Evolutionary conservation across 495 filamentous ascomycete genomes (phyloP), one percentile per base, ranked within the genome.

Genomic region (Penicillium nucicola): DNA sequence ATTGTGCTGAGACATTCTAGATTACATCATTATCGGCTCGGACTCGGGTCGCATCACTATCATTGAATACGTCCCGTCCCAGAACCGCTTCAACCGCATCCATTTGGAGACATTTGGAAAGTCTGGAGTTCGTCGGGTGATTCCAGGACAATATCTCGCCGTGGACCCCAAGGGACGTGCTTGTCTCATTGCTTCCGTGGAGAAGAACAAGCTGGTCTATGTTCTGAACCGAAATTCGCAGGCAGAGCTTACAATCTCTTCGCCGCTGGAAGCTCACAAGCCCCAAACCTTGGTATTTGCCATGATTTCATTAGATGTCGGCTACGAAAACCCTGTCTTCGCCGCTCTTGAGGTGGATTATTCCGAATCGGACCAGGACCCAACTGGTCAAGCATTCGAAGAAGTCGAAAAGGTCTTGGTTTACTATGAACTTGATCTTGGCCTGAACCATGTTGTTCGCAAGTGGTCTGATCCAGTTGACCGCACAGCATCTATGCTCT

Each of bases 181-280:
- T 31, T 96, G 91, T 67, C 77, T 99, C 57, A 90, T 97, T 42
- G 89, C 95, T 6, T 90, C 90, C 8, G 78, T 93, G 50, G 95
- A 99, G 71, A 99, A 99, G 82, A 97, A 97, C 71, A 97, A 97
- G 74, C 87, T 99, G 57, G 95, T 97, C 63, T 99, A 97, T 70
- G 92, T 97, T 62, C 78, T 99, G 46, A 97, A 97, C 72, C 87
- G 95, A 33, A 95, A 96, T 71, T 81, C 90, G 32, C 89, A 96
- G 70, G 90, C 89, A 28, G 90, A 96, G 65, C 79, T 97, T 61
- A 93, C 90, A 20, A 97, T 97, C 33, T 99, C 95, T 5, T 97
- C 92, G 13, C 92, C 95, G 1, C 75, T 97, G n/a, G 95, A 97
- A 71, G 95, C 95, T 5, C 93, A 97, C 70, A 95, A 91, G 67